These are phyloP conservation scores for Daldinia childiae DNA, from an alignment of 495 filamentous ascomycete genomes.

Conservation along the genomic window DNA sequence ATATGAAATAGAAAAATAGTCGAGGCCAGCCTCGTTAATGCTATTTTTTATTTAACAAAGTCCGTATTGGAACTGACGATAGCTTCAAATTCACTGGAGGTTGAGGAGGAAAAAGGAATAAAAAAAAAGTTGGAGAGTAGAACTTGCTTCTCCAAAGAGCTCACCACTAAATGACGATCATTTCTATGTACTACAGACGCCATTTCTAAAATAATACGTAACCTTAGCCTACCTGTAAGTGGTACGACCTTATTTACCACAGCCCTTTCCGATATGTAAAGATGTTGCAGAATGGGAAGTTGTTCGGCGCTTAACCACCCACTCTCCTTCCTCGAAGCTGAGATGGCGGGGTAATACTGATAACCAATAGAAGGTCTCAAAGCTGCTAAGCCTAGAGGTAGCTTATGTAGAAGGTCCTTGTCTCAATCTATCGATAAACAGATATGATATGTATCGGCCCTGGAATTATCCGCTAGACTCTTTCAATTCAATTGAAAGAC, in stretches of 20 bases:
- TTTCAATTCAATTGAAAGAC: conserved; percentile 11
- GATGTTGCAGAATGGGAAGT: conserved; percentile 10
- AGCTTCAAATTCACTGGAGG: conserved; percentile 11
- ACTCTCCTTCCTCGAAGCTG: conserved; percentile 30
- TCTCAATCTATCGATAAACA: conserved; percentile 29
- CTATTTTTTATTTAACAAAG: background rate
- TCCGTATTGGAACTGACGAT: conserved; percentile 8
- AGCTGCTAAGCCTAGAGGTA: background rate
- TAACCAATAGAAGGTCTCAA: conserved; percentile 5
- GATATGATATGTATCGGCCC: background rate
- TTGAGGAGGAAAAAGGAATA: background rate
- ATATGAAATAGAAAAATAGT: background rate
- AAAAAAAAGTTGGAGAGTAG: conserved; percentile 7
- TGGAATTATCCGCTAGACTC: conserved; percentile 20
- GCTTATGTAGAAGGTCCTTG: no score
- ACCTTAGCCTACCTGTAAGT: conserved; percentile 11
- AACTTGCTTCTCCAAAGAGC: conserved; percentile 9
- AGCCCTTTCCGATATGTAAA: conserved; percentile 8
- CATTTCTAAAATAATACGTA: conserved; percentile 16
- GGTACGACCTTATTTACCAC: conserved; percentile 13
- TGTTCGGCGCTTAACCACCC: conserved; percentile 44
- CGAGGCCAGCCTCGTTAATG: conserved; percentile 5
- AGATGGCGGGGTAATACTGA: conserved; percentile 41
- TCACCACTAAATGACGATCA: conserved; percentile 21
- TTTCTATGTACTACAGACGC: background rate